Percentiles rank a stretch among this genome's conserved stretches.
Evolutionary conservation across 345 rosid genomes (phyloP).

Genomic region (Arabis hirsuta): DNA sequence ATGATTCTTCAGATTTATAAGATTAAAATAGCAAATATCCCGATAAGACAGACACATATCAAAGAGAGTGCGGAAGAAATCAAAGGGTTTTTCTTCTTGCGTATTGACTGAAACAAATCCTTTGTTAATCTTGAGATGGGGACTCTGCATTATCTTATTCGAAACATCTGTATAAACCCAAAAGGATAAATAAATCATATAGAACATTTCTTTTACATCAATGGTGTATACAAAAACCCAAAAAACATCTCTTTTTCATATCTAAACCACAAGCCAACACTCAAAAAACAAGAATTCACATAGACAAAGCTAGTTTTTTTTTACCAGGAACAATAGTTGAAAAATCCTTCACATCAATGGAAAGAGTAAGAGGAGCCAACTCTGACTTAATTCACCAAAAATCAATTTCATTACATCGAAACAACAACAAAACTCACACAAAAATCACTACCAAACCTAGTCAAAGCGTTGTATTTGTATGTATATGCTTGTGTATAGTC

Average conservation of each 20-base stretch:
- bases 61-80: conserved; percentile 68
- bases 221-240: background rate
- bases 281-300: no score
- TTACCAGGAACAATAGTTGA: conserved; percentile 36
- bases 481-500: no score
- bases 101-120: conserved; percentile 64
- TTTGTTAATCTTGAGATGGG: conserved; percentile 51
- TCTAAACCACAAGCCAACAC: no score
- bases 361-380: conserved; percentile 47
- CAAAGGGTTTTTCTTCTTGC: conserved; percentile 67
- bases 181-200: background rate
- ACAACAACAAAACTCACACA: no score
- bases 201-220: background rate
- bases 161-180: conserved; percentile 48
- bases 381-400: conserved; percentile 24
- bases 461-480: no score
- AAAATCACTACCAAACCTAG: conserved; percentile 5
- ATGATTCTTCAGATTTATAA: background rate
- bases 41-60: conserved; percentile 48
- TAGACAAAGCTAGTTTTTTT: no score
- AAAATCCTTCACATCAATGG: conserved; percentile 42
- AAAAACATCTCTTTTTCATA: background rate
- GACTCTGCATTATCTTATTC: conserved; percentile 46
- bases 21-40: background rate
- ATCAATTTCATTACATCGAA: conserved; percentile 9